Evolutionary conservation across 1,284 basidiomycete species (phyloP), one percentile per base, ranked within the genome.

Genomic region (Moesziomyces globuligerus): DNA sequence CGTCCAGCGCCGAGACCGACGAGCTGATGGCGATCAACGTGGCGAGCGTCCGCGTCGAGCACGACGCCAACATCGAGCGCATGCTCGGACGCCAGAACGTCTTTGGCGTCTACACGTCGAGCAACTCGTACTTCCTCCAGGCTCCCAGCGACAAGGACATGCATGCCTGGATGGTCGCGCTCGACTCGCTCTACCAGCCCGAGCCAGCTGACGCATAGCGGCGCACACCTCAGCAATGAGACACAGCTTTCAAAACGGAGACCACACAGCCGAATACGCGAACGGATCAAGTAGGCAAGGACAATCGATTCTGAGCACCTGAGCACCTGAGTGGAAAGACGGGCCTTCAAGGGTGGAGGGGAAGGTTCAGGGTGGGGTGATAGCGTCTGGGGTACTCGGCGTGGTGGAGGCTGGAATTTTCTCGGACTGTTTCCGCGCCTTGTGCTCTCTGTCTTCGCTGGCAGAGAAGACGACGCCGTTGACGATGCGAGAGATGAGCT

Each of bases 1-100:
- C 87, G 26, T 88, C 89, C 68, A 90, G 89, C 8, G 89, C 89
- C 68, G 92, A 96, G 83, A 81, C 90, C 17, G 91, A 93, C 76
- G 93, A 96, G 83, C 85, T 89, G 7, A 72, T 76, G 47, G 86
- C 96, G 50, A 90, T 98, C 80, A 92, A 92, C 80, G 86, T 98
- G 44, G 87, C 86, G 23, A 90, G 90, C 29, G 91, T 94, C 41
- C 91, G 91, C 69, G 89, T 97, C 17, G 91, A 93, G 78, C 88
- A 88, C 68, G 93, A 92, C 78, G 88, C 91, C 24, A 90, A 91
- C 71, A 92, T 97, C 81, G 92, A 94, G 83, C 84, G 85, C 39
- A 86, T 98, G 57, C 87, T 96, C 42, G 91, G 90, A 21, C 65
- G 59, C 42, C 37, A 71, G 41, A 37, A 68, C 43, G 67, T 78